Evolutionary conservation across 2,329 filamentous ascomycete genomes (phyloP).

Genomic region (Penicillium sp.): DNA sequence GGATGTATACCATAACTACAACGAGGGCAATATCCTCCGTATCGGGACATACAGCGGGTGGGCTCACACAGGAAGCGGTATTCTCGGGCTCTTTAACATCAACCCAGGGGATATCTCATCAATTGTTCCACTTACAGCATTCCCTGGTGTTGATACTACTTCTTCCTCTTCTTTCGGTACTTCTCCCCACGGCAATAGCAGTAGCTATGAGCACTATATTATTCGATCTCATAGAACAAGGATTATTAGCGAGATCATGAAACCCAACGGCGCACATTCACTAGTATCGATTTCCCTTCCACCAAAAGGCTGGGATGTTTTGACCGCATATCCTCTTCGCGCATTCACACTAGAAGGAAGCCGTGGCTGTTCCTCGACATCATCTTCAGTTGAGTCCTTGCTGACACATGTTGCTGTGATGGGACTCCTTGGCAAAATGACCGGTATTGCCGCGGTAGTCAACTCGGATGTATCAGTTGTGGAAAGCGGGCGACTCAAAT

Average conservation of each 20-base stretch:
- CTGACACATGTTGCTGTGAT: constrained; percentile 59
- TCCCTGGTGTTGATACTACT: constrained; percentile 61
- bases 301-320: constrained; percentile 70
- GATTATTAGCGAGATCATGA: constrained; percentile 47
- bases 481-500: constrained; percentile 57
- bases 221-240: constrained; percentile 69
- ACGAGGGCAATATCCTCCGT: constrained; percentile 69
- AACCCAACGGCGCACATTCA: constrained; percentile 29
- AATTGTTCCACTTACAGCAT: constrained; percentile 65
- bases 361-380: constrained; percentile 24
- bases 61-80: constrained; percentile 65
- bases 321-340: constrained; percentile 67
- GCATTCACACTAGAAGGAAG: constrained; percentile 44
- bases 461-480: constrained; percentile 57
- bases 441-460: constrained; percentile 73
- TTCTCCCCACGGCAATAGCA: neutral
- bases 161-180: neutral
- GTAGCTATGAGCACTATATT: constrained; percentile 56
- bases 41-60: constrained; percentile 73
- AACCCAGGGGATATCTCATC: constrained; percentile 60
- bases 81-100: constrained; percentile 84
- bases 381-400: constrained; percentile 19
- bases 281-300: constrained; percentile 62
- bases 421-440: constrained; percentile 84
- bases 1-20: constrained; percentile 70